Percentiles rank a stretch among this genome's conserved stretches.
Evolutionary conservation across 2,329 filamentous ascomycete species (phyloP).

Genomic region (Whalleya microplaca): DNA sequence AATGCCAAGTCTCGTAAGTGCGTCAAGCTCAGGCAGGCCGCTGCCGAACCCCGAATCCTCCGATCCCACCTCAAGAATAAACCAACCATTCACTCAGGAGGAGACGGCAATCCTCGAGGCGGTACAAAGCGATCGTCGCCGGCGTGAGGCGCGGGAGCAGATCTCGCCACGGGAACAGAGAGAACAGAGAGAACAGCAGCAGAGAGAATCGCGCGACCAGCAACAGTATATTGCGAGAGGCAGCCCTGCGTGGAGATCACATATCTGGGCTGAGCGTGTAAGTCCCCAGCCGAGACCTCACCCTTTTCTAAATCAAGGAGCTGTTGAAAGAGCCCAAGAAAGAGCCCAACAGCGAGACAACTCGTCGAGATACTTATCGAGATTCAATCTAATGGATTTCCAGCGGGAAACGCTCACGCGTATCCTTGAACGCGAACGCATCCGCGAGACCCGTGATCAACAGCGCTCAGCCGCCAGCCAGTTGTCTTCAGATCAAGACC

Average conservation of each 20-base stretch:
- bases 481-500: constrained; percentile 34
- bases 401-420: constrained; percentile 39
- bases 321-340: constrained; percentile 8
- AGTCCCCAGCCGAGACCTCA: constrained; percentile 30
- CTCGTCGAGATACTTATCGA: constrained; percentile 19
- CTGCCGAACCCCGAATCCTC: constrained; percentile 37
- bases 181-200: constrained; percentile 33
- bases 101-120: constrained; percentile 62
- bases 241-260: constrained; percentile 33
- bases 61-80: constrained; percentile 48
- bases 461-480: constrained; percentile 30
- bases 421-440: constrained; percentile 38
- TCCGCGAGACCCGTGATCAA: constrained; percentile 33
- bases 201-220: constrained; percentile 33
- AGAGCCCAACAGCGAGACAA: constrained; percentile 19
- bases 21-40: constrained; percentile 27
- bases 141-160: constrained; percentile 48
- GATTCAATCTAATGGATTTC: constrained; percentile 24
- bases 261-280: constrained; percentile 38
- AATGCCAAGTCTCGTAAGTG: constrained; percentile 43
- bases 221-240: constrained; percentile 23
- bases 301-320: no score
- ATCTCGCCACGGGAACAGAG: no score
- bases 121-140: constrained; percentile 56
- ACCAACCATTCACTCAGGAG: constrained; percentile 55